Evolutionary conservation across 192 early-diverging fungal genomes (phyloP).

Genomic region (Phlyctochytrium arcticum): DNA sequence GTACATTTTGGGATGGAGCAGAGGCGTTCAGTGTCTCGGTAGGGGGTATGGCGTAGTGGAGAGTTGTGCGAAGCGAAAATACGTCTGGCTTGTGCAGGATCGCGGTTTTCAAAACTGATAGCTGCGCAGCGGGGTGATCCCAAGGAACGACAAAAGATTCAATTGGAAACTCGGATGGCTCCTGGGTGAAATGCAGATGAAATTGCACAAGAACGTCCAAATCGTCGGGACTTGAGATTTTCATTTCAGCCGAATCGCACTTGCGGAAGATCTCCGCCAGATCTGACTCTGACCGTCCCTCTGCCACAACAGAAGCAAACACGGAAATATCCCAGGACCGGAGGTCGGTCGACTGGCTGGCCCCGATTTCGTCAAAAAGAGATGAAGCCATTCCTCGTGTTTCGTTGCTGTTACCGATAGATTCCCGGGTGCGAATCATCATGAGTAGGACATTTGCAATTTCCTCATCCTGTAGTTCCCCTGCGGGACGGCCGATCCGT

Average conservation of each 20-base stretch:
- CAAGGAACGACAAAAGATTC: constrained; percentile 69
- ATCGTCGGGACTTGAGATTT: constrained; percentile 49
- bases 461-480: constrained; percentile 18
- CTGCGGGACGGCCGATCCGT: constrained; percentile 11
- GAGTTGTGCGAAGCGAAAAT: constrained; percentile 48
- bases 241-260: constrained; percentile 63
- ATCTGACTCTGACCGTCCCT: constrained; percentile 8
- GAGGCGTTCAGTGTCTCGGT: constrained; percentile 38
- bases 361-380: constrained; percentile 23
- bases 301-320: constrained; percentile 49
- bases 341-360: constrained; percentile 1
- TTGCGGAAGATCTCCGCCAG: constrained; percentile 39
- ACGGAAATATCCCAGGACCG: constrained; percentile 62
- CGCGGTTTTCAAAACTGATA: constrained; percentile 63
- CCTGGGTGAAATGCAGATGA: constrained; percentile 37
- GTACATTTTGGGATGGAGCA: constrained; percentile 48
- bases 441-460: constrained; percentile 61
- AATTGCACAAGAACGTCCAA: constrained; percentile 55
- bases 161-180: constrained; percentile 60
- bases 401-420: constrained; percentile 31
- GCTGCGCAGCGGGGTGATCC: constrained; percentile 66
- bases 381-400: constrained; percentile 22
- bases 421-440: constrained; percentile 54
- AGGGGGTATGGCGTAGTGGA: constrained; percentile 50
- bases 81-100: constrained; percentile 54